These are phyloP conservation scores for Tylopilus intermedius DNA, from an alignment of 768 basidiomycete species.

Conservation along the genomic window DNA sequence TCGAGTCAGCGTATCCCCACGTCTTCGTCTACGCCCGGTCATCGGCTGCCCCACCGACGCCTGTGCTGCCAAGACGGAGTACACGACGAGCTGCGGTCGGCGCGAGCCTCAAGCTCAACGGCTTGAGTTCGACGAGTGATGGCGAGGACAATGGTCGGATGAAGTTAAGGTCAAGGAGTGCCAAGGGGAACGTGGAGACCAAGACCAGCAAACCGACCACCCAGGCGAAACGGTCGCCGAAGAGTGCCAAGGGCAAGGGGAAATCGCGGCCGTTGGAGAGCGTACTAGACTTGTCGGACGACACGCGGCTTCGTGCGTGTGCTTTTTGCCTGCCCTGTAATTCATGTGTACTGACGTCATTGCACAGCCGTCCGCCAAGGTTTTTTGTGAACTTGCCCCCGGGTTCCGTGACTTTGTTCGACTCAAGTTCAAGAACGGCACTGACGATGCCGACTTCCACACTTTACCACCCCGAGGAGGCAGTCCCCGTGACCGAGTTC, in stretches of 20 bases:
- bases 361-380: too few relatives aligned
- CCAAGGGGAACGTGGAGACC: constrained; percentile 5
- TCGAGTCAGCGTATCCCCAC: constrained; percentile 24
- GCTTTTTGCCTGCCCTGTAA: too few relatives aligned
- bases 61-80: constrained; percentile 23
- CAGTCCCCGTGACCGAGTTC: constrained; percentile 76
- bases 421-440: constrained; percentile 81
- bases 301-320: too few relatives aligned
- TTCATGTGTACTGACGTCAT: too few relatives aligned
- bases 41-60: constrained; percentile 16
- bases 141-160: constrained; percentile 12
- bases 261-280: constrained; percentile 21
- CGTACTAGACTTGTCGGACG: constrained; percentile 28
- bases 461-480: constrained; percentile 63
- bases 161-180: constrained; percentile 17
- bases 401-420: constrained; percentile 76
- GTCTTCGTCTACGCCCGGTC: constrained; percentile 22
- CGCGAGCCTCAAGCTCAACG: constrained; percentile 9
- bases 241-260: constrained; percentile 23
- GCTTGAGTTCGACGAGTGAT: constrained; percentile 3
- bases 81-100: constrained; percentile 22
- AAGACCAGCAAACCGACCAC: constrained; percentile 1
- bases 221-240: constrained; percentile 14
- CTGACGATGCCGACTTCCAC: constrained; percentile 47
- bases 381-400: constrained; percentile 68